Percentiles rank a stretch among this genome's conserved stretches.
Evolutionary conservation across 148 eudicot genomes (phyloP).

Genomic region (Gaultheria prostrata): DNA sequence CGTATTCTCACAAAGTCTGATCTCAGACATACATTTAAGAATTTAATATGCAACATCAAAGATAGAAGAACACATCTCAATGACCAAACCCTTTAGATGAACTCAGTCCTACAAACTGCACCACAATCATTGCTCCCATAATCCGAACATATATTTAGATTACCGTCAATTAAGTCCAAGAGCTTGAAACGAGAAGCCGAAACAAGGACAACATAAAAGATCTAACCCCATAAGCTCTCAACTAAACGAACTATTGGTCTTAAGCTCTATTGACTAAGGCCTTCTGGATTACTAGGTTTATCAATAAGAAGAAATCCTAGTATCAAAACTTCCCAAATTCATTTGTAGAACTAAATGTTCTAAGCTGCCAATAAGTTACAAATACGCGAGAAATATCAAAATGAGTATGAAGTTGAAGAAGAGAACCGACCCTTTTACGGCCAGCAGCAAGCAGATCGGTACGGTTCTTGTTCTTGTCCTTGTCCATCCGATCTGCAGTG

Average conservation of each 20-base stretch:
- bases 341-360: neutral
- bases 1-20: neutral
- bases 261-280: neutral
- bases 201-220: neutral
- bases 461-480: slow-evolving; percentile 72
- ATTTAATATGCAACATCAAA: neutral
- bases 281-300: neutral
- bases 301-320: neutral
- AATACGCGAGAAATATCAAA: neutral
- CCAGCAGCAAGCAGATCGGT: slow-evolving; percentile 94
- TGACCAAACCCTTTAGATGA: neutral
- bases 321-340: neutral
- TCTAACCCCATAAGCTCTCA: neutral
- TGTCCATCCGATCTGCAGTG: slow-evolving; percentile 40
- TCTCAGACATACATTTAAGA: too few species aligned
- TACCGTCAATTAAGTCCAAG: neutral
- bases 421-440: slow-evolving; percentile 65
- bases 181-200: neutral
- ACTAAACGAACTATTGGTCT: neutral
- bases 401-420: neutral
- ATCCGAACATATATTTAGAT: too few species aligned
- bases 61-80: neutral
- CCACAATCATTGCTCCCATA: neutral
- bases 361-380: neutral
- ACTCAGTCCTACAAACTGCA: neutral